Conservation (phyloP, 148 eudicot species). For the Gaultheria prostrata region DNA sequence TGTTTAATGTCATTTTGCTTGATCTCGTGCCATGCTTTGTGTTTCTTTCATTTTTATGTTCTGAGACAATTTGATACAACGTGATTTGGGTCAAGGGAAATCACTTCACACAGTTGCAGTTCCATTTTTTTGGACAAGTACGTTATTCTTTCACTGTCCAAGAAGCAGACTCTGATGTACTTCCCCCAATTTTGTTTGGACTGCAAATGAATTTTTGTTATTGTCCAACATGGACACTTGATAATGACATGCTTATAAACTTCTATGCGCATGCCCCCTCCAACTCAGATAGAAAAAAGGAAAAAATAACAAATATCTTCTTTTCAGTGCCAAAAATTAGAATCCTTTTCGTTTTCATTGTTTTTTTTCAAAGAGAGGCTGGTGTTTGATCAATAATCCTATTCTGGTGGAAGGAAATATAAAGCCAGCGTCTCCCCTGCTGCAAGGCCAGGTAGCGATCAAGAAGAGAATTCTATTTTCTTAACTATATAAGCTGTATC, state of each 20-base stretch:
- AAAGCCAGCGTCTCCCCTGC: background rate
- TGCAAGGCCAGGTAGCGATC: background rate
- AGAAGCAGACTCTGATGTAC: background rate
- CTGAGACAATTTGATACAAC: background rate
- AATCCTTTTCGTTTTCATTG: background rate
- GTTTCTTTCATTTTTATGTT: background rate
- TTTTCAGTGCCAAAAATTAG: background rate
- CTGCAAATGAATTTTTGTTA: background rate
- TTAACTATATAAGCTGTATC: background rate
- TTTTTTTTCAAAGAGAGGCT: background rate
- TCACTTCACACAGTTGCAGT: background rate
- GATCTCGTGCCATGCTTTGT: background rate
- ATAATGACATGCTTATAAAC: background rate
- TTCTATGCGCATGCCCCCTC: background rate
- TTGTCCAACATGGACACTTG: background rate
- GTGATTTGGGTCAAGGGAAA: background rate
- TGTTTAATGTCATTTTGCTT: constrained; percentile 6
- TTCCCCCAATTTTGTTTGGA: background rate
- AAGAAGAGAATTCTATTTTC: background rate
- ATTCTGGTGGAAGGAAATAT: background rate
- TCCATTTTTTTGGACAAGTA: background rate
- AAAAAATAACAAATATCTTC: too few species aligned
- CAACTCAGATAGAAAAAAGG: background rate
- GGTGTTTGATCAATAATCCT: background rate
- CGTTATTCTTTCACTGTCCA: background rate